phyloP scores from a whole-genome alignment of 2,329 filamentous ascomycete genomes.

The Colletotrichum horii region DNA sequence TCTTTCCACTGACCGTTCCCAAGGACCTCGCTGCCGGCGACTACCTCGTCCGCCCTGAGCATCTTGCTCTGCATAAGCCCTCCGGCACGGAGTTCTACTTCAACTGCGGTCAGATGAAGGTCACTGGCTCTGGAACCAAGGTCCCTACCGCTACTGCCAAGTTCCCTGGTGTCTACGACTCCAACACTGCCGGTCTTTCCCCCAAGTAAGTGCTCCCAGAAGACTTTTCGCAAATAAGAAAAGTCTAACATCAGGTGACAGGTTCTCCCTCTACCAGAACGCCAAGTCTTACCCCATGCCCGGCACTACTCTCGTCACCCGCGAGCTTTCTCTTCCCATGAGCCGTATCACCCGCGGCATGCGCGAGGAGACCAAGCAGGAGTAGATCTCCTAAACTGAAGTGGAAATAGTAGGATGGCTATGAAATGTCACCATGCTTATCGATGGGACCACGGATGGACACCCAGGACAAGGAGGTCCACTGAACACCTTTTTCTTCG shows the following conservation, averaged over 20 bases:
- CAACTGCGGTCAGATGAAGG: constrained; percentile 45
- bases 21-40: constrained; percentile 38
- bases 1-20: constrained; percentile 37
- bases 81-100: constrained; percentile 44
- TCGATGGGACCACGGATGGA: background rate
- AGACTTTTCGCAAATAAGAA: background rate
- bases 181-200: background rate
- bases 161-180: constrained; percentile 41
- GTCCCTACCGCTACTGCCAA: constrained; percentile 39
- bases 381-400: background rate
- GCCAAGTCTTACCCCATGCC: background rate
- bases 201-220: background rate
- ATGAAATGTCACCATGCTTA: too few relatives aligned
- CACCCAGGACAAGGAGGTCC: background rate
- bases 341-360: background rate
- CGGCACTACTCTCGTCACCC: background rate
- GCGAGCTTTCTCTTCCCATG: background rate
- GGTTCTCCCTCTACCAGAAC: background rate
- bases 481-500: background rate
- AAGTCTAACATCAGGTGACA: background rate
- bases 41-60: constrained; percentile 47
- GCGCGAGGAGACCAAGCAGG: background rate
- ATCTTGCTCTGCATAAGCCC: constrained; percentile 47
- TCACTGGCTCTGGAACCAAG: constrained; percentile 42
- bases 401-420: too few relatives aligned